phyloP scores from a whole-genome alignment of 495 filamentous ascomycete species.

The Penicillium verhagenii region DNA sequence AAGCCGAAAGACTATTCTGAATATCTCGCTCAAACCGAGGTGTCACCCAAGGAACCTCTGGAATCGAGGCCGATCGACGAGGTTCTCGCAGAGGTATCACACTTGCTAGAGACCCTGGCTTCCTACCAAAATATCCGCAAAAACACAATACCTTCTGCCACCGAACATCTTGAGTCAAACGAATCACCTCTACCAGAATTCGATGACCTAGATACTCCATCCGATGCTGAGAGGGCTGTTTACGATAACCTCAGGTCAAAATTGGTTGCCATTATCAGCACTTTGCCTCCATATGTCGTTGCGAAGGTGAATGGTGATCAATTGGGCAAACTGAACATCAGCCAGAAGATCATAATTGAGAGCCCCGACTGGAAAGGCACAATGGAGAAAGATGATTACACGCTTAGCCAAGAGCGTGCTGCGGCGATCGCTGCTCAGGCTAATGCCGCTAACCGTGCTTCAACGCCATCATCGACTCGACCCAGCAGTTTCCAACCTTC shows the following conservation, averaged over 20 bases:
- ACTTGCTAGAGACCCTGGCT: slow-evolving; percentile 77
- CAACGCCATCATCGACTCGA: slow-evolving; percentile 31
- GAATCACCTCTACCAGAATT: slow-evolving; percentile 29
- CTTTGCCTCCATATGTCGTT: slow-evolving; percentile 80
- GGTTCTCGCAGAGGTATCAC: slow-evolving; percentile 75
- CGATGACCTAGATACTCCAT: slow-evolving; percentile 50
- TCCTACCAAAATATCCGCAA: slow-evolving; percentile 86
- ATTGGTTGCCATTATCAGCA: slow-evolving; percentile 67
- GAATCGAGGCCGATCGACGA: slow-evolving; percentile 64
- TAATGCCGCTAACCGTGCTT: slow-evolving; percentile 29
- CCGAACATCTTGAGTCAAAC: slow-evolving; percentile 43
- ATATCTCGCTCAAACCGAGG: slow-evolving; percentile 34
- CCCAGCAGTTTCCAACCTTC: slow-evolving; percentile 31
- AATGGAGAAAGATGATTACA: slow-evolving; percentile 81
- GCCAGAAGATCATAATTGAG: slow-evolving; percentile 73
- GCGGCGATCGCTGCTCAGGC: slow-evolving; percentile 30
- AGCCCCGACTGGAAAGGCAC: slow-evolving; percentile 71
- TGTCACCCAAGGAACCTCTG: slow-evolving; percentile 35
- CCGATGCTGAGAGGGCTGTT: slow-evolving; percentile 63
- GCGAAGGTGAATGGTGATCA: slow-evolving; percentile 84
- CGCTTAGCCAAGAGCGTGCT: slow-evolving; percentile 38
- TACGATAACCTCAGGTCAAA: slow-evolving; percentile 76
- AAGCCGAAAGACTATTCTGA: slow-evolving; percentile 9
- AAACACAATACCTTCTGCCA: slow-evolving; percentile 46
- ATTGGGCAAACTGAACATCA: slow-evolving; percentile 76